Evolutionary conservation across 257 asterid genomes (phyloP), one percentile per base, ranked within the genome.

Genomic region (Penstemon eatonii): DNA sequence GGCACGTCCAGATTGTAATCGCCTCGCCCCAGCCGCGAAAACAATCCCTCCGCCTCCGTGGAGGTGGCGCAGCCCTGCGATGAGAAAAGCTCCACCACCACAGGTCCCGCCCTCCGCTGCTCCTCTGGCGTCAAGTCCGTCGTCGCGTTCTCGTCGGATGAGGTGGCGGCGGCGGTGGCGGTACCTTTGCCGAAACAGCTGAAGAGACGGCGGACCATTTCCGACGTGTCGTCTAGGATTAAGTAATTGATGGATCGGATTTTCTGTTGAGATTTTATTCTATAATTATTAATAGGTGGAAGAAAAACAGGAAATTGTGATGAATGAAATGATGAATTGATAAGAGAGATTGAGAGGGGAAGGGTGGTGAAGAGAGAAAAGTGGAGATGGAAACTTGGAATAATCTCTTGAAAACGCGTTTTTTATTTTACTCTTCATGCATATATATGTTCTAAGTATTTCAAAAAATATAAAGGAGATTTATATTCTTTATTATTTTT

Each of bases 61-160:
- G 97, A 90, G 75, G 89, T 75, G 80, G 87, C 86, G 87, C 98
- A 92, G 7, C 98, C 98, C 78, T 92, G 98, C 6, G 97, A 92
- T 6, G 97, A 69, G 87, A 90, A 92, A 5, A 92, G 86, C 81
- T 92, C 98, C 76, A 86, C 88, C 81, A 92, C 83, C 76, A 88
- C 85, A 3, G 90, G 83, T 0, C 95, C 93, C 19, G 82, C 81
- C 49, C 90, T 67, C 65, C 84, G 75, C 70, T 79, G 83, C 73
- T 89, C 94, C 84, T 85, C 91, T 56, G 79, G 63, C 45, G 87
- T 41, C 7, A 79, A 0, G n/a, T 85, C 97, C 9, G 83, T 88
- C 52, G 95, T 73, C 38, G 69, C 84, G 25, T 64, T 75, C 1
- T 75, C 87, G 11, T 9, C 67, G 13, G 85, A 44, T 18, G 84